Evolutionary conservation across 306 rosid species (phyloP).

Genomic region (Malus domestica): ASM211411v1 NC_041790.1:11629501-11630000

Average conservation of each 20-base stretch:
- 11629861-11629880: background rate
- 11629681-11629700: background rate
- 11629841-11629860: background rate
- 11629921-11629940: slow-evolving; percentile 22
- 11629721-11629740: background rate
- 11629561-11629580: too few relatives aligned
- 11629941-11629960: background rate
- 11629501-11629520: too few relatives aligned
- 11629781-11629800: background rate
- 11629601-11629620: too few relatives aligned
- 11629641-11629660: background rate
- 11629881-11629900: background rate
- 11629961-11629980: slow-evolving; percentile 21
- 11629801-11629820: background rate
- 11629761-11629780: background rate
- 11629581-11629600: too few relatives aligned
- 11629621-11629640: too few relatives aligned
- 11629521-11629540: too few relatives aligned
- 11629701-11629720: background rate
- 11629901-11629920: background rate
- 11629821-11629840: background rate
- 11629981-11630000: background rate
- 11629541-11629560: too few relatives aligned
- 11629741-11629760: background rate
- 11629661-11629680: background rate